Evolutionary conservation across 768 basidiomycete genomes (phyloP).

Genomic region (Podaxis mareebaensis): DNA sequence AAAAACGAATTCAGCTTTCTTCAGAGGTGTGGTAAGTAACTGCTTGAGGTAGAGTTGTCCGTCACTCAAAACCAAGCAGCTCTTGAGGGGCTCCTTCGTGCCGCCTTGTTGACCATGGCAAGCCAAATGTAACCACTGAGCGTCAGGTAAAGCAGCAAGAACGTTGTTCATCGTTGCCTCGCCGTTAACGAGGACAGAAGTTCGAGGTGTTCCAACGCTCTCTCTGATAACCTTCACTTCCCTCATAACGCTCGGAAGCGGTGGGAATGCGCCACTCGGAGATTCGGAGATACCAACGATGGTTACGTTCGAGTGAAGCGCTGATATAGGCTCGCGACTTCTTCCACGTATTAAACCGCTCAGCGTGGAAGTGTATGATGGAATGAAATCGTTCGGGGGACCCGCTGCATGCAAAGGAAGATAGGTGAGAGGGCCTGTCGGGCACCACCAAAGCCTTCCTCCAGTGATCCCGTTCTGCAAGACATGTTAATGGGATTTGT

Average conservation of each 20-base stretch:
- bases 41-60: not conserved
- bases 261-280: not conserved
- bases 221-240: not conserved
- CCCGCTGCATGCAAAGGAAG: too few species aligned
- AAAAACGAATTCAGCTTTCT: not conserved
- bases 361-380: too few species aligned
- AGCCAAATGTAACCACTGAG: not conserved
- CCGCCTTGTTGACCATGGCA: not conserved
- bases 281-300: not conserved
- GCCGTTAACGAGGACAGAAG: not conserved
- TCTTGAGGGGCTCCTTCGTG: too few species aligned
- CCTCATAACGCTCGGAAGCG: not conserved
- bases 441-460: not conserved
- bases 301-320: too few species aligned
- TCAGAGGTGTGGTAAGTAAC: not conserved
- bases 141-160: not conserved
- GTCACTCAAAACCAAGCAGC: not conserved
- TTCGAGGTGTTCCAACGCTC: not conserved
- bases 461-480: not conserved
- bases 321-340: too few species aligned
- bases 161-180: not conserved
- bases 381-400: too few species aligned
- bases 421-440: not conserved
- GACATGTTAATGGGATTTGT: not conserved
- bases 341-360: too few species aligned